phyloP scores from a whole-genome alignment of 768 basidiomycete genomes.

The Amanita inopinata region DNA sequence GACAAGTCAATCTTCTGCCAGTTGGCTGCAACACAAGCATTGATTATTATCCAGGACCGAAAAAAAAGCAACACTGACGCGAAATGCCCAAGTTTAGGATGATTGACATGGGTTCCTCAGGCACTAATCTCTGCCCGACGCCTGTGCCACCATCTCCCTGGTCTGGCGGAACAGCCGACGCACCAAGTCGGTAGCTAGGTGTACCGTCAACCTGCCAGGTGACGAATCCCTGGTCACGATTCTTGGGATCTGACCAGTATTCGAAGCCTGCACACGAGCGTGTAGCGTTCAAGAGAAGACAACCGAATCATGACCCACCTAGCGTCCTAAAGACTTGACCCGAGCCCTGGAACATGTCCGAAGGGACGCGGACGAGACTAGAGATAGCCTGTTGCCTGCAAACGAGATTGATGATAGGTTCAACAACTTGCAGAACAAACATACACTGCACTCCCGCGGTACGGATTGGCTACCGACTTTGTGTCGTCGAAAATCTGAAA shows the following conservation, averaged over 20 bases:
- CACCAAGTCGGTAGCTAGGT: conserved; percentile 40
- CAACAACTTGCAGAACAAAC: too few species aligned
- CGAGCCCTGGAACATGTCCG: conserved; percentile 48
- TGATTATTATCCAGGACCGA: background rate
- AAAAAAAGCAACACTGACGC: conserved; percentile 18
- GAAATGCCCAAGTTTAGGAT: conserved; percentile 58
- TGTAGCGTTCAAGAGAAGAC: background rate
- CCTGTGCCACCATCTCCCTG: conserved; percentile 27
- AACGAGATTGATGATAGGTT: background rate
- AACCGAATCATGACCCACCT: conserved; percentile 21
- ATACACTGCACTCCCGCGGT: conserved; percentile 40
- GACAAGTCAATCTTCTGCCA: conserved; percentile 54
- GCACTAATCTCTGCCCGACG: conserved; percentile 49
- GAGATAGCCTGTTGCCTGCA: conserved; percentile 43
- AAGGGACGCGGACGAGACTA: conserved; percentile 34
- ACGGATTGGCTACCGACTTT: conserved; percentile 22
- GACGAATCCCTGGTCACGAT: conserved; percentile 50
- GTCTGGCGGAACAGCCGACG: conserved; percentile 38
- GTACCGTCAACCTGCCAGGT: conserved; percentile 64
- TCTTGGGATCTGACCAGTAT: conserved; percentile 54
- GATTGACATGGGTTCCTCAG: conserved; percentile 52
- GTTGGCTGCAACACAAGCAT: conserved; percentile 27
- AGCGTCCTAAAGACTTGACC: conserved; percentile 41
- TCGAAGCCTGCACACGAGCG: conserved; percentile 48
- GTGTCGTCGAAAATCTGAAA: conserved; percentile 23